A percentile compares a stretch with the other conserved stretches of the same genome.
phyloP scores from a whole-genome alignment of 2,329 filamentous ascomycete genomes.

The Fusarium gaditjirri region DNA sequence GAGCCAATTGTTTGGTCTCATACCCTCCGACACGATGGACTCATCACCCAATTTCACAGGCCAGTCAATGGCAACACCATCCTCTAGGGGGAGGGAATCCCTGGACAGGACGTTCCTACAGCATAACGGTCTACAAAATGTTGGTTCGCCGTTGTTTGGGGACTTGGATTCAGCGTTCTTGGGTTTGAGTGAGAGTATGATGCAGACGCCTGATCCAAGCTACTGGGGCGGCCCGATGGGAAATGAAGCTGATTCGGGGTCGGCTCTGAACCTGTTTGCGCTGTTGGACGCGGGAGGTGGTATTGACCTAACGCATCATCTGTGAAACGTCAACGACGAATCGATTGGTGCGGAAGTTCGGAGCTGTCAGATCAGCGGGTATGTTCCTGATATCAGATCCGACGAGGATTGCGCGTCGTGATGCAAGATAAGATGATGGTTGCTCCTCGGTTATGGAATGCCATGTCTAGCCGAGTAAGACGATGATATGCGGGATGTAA shows the following conservation, averaged over 20 bases:
- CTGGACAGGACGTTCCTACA: conserved; percentile 44
- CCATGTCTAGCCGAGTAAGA: conserved; percentile 18
- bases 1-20: conserved; percentile 62
- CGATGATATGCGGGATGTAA: background rate
- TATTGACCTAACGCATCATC: conserved; percentile 60
- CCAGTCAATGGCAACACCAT: conserved; percentile 18
- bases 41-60: conserved; percentile 23
- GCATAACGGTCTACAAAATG: conserved; percentile 42
- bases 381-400: conserved; percentile 2
- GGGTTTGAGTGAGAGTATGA: conserved; percentile 51
- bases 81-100: conserved; percentile 35
- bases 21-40: conserved; percentile 47
- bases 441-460: background rate
- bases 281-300: conserved; percentile 62
- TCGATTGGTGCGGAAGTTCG: conserved; percentile 17
- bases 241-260: conserved; percentile 56
- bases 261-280: conserved; percentile 61
- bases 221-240: conserved; percentile 53
- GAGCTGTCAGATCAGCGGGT: background rate
- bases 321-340: conserved; percentile 32
- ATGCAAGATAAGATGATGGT: background rate
- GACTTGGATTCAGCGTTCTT: conserved; percentile 54
- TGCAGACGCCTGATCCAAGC: conserved; percentile 55
- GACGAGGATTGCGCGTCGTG: background rate
- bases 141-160: conserved; percentile 48